Base-by-base conservation (phyloP, 306 rosid genomes). In the Dryas drummondii region DNA sequence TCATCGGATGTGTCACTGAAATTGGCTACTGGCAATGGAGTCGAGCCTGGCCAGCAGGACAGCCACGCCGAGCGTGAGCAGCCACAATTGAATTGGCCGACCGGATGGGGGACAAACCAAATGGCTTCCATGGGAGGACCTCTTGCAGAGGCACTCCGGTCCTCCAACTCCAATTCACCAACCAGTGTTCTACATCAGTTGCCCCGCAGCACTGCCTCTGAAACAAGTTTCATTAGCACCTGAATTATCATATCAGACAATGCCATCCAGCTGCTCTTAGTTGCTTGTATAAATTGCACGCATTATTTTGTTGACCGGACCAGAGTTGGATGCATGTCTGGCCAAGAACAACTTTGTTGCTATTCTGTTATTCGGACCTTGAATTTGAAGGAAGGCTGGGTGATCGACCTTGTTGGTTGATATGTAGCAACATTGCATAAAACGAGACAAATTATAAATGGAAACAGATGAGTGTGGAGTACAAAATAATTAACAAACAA, bases 41-140 rank as follows among this genome's bases (percentile, higher is more conserved):
- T 67, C 27, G 77, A 61, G 52, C 79, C 83, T 0, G 56, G 82
- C 32, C 86, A 81, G 9, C 81, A 72, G 68, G 76, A 62, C 70
- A 84, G 78, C 48, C 84, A 79, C 37, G 80, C 71, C 16, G 87
- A 68, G 52, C 81, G 83, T 6, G 84, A 58, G 69, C 88, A 87
- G 45, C 70, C 78, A 1, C 98, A 86, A 16, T 67, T 86, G 80
- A 85, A 77, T 58, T 92, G 99, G 99, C 88, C 86, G 0, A 81
- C 84, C 0, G 96, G 90, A 0, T 92, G 98, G 99, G 75, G 87
- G 1, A 49, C 82, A 12, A 85, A 73, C 84, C 99, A 86, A 46
- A 91, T 87, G 88, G 81, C 91, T 62, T 88, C 98, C 1, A 83
- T 91, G 99, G 99, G 99, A 5, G 99, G 98, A 10, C 99, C 98